Evolutionary conservation across 345 rosid species (phyloP).

Genomic region (thale cress (Arabidopsis thaliana)): DNA sequence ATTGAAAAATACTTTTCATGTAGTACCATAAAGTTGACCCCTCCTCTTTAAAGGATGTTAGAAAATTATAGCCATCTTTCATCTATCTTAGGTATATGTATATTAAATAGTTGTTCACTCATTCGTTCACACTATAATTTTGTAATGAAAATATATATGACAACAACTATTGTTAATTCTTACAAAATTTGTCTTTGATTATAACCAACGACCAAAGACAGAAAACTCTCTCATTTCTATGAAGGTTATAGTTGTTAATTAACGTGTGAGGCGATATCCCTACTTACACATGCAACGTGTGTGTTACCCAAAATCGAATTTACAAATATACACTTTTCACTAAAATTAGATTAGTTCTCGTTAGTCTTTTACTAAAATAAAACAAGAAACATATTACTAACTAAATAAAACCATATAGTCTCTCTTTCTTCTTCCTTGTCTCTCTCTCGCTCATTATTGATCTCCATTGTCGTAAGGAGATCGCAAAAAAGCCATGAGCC

Average conservation of each 20-base stretch:
- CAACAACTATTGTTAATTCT: not conserved
- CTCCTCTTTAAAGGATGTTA: not conserved
- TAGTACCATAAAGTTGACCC: constrained; percentile 27
- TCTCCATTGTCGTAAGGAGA: constrained; percentile 35
- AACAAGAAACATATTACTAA: constrained; percentile 7
- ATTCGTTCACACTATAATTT: constrained; percentile 22
- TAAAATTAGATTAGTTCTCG: constrained; percentile 30
- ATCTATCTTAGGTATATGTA: not conserved
- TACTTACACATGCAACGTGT: constrained; percentile 8
- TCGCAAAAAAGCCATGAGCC: constrained; percentile 49
- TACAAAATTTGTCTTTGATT: not conserved
- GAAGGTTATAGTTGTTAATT: not conserved
- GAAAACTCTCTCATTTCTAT: constrained; percentile 1
- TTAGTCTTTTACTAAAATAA: constrained; percentile 39
- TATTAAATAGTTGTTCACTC: not conserved
- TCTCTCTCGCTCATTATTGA: constrained; percentile 6
- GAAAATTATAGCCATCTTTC: constrained; percentile 4
- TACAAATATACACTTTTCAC: constrained; percentile 17
- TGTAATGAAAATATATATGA: not conserved
- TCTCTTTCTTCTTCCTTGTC: constrained; percentile 15
- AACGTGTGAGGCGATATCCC: not conserved
- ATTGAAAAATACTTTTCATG: not conserved
- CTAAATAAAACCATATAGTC: constrained; percentile 30
- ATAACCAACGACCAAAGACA: constrained; percentile 2
- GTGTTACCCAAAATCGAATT: constrained; percentile 19